Conservation (phyloP, 495 filamentous ascomycete species). For the Cladorrhinum samala region DNA sequence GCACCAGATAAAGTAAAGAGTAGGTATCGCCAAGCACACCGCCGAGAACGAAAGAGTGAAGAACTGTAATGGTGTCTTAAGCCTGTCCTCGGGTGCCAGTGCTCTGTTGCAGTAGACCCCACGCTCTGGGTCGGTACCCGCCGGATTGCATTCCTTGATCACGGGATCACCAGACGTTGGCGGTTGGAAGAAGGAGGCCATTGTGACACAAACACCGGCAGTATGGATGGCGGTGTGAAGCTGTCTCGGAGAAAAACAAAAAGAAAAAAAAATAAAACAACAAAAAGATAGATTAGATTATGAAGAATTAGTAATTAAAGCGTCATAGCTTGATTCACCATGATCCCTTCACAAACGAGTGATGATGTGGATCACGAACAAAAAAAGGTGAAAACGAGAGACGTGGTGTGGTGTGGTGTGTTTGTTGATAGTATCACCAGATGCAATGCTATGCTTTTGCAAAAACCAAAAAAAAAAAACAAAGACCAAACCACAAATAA, state of each 20-base stretch:
- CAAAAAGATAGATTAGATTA: not conserved
- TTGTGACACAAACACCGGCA: not conserved
- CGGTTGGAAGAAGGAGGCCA: slow-evolving; percentile 25
- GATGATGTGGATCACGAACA: not conserved
- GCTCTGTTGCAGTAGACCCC: slow-evolving; percentile 23
- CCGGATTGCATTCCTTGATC: slow-evolving; percentile 11
- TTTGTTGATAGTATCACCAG: no score
- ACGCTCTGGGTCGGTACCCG: not conserved
- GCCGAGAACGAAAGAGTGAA: slow-evolving; percentile 15
- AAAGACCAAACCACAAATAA: not conserved
- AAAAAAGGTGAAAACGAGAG: no score
- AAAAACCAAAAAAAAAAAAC: not conserved
- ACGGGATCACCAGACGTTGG: slow-evolving; percentile 22
- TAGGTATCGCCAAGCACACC: slow-evolving; percentile 11
- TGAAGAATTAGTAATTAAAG: not conserved
- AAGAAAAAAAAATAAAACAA: not conserved
- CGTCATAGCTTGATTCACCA: not conserved
- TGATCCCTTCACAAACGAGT: not conserved
- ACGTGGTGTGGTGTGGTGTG: no score
- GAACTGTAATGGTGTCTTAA: slow-evolving; percentile 13
- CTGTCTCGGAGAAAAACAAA: not conserved
- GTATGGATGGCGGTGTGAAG: not conserved
- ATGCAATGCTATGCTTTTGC: no score
- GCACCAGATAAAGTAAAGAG: not conserved
- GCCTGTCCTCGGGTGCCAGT: slow-evolving; percentile 8